Conservation (phyloP, 495 filamentous ascomycete genomes). For the Aspergillus affinis region DNA sequence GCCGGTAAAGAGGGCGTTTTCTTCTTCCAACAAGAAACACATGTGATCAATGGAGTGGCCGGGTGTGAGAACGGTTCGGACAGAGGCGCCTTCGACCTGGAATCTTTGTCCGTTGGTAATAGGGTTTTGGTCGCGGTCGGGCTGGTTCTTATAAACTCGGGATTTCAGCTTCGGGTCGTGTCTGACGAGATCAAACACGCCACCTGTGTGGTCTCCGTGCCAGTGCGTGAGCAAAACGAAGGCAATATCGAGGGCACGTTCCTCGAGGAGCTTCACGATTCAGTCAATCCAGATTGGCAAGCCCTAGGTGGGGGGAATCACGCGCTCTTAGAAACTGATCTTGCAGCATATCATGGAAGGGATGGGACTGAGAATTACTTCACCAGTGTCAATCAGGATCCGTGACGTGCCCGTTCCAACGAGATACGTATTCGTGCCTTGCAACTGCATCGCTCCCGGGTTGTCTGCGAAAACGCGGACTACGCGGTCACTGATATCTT, state of each 20-base stretch:
- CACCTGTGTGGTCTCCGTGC: conserved; percentile 77
- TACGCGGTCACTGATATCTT: conserved; percentile 40
- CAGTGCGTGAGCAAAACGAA: conserved; percentile 73
- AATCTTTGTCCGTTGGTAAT: conserved; percentile 42
- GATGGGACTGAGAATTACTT: conserved; percentile 17
- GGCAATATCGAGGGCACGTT: conserved; percentile 48
- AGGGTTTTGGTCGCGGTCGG: conserved; percentile 45
- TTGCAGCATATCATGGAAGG: too few relatives aligned
- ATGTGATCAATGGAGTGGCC: conserved; percentile 49
- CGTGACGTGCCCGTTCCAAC: conserved; percentile 61
- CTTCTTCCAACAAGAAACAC: conserved; percentile 28
- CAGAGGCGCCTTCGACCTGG: conserved; percentile 38
- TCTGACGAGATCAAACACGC: conserved; percentile 60
- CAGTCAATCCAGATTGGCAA: conserved; percentile 31
- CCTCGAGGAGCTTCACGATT: conserved; percentile 21
- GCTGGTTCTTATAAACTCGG: conserved; percentile 45
- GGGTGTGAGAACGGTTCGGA: conserved; percentile 39
- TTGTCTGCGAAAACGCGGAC: conserved; percentile 61
- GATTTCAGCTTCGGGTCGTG: conserved; percentile 45
- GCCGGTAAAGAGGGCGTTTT: too few relatives aligned
- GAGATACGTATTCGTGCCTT: conserved; percentile 77
- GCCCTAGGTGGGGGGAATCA: conserved; percentile 22
- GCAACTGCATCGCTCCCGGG: conserved; percentile 58
- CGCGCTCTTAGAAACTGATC: too few relatives aligned
- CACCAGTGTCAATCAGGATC: conserved; percentile 70